Percentiles rank a stretch among this genome's conserved stretches.
These are phyloP conservation scores for Aaosphaeria arxii DNA, from an alignment of 2,329 filamentous ascomycete species.

Conservation along the genomic window DNA sequence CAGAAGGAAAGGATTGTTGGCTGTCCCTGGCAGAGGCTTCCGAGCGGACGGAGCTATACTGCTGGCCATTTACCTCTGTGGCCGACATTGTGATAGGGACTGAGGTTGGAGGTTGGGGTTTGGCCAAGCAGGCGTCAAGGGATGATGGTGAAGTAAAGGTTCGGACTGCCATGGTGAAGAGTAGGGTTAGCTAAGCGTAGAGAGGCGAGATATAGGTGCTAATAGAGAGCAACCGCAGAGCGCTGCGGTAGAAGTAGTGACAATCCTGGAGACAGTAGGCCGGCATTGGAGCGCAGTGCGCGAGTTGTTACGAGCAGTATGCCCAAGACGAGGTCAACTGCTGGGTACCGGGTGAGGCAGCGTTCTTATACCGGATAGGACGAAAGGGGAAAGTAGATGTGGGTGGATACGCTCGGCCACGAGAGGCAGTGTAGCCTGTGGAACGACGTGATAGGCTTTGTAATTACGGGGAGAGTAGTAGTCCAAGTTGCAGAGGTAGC, in stretches of 20 bases:
- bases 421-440: slow-evolving; percentile 26
- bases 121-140: slow-evolving; percentile 65
- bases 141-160: slow-evolving; percentile 71
- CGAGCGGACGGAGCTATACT: slow-evolving; percentile 33
- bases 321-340: slow-evolving; percentile 9
- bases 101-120: not conserved
- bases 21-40: slow-evolving; percentile 54
- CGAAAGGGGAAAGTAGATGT: slow-evolving; percentile 28
- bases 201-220: slow-evolving; percentile 74
- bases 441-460: slow-evolving; percentile 25
- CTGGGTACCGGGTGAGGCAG: slow-evolving; percentile 11
- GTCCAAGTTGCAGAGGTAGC: slow-evolving; percentile 22
- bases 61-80: slow-evolving; percentile 30
- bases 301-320: not conserved
- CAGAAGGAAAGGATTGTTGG: slow-evolving; percentile 45
- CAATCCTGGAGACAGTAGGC: slow-evolving; percentile 80
- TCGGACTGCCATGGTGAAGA: slow-evolving; percentile 61
- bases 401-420: slow-evolving; percentile 14
- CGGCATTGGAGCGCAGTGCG: slow-evolving; percentile 63
- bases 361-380: slow-evolving; percentile 32
- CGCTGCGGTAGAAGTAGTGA: slow-evolving; percentile 90
- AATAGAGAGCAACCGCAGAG: slow-evolving; percentile 80
- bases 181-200: slow-evolving; percentile 62
- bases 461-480: slow-evolving; percentile 23
- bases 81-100: slow-evolving; percentile 32